These are phyloP conservation scores for Hanseniaspora guilliermondii DNA, from an alignment of 805 yeast genomes.

Conservation along the genomic window DNA sequence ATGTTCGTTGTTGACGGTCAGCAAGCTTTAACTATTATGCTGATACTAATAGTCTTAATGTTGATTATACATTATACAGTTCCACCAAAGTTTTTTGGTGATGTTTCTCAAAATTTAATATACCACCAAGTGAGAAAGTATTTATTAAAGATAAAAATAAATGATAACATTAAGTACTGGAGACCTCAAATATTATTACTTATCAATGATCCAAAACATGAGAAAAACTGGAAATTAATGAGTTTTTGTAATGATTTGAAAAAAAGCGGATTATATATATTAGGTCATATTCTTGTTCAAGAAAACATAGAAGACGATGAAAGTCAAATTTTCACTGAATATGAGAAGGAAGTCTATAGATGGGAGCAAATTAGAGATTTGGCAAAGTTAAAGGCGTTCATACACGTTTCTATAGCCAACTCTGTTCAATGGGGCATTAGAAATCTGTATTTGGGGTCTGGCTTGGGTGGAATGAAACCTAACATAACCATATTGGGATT, in stretches of 20 bases:
- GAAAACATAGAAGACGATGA: conserved; percentile 20
- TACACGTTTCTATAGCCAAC: conserved; percentile 82
- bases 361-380: conserved; percentile 77
- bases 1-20: conserved; percentile 92
- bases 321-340: conserved; percentile 49
- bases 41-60: conserved; percentile 54
- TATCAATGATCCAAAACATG: conserved; percentile 71
- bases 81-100: conserved; percentile 97
- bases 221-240: conserved; percentile 76
- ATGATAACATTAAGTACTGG: conserved; percentile 96
- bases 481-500: conserved; percentile 88
- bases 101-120: conserved; percentile 86
- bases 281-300: conserved; percentile 68
- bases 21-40: conserved; percentile 66
- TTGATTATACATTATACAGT: conserved; percentile 75
- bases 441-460: conserved; percentile 82
- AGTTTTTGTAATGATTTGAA: conserved; percentile 88
- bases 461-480: conserved; percentile 97
- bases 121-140: conserved; percentile 96
- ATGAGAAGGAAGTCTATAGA: conserved; percentile 62
- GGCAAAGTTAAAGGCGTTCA: conserved; percentile 77
- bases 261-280: conserved; percentile 84
- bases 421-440: conserved; percentile 89
- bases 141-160: conserved; percentile 54
- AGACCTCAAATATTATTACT: conserved; percentile 84